Evolutionary conservation across 352 stramenopile genomes (phyloP).

Genomic region (Globisporangium heterothallicum): DNA sequence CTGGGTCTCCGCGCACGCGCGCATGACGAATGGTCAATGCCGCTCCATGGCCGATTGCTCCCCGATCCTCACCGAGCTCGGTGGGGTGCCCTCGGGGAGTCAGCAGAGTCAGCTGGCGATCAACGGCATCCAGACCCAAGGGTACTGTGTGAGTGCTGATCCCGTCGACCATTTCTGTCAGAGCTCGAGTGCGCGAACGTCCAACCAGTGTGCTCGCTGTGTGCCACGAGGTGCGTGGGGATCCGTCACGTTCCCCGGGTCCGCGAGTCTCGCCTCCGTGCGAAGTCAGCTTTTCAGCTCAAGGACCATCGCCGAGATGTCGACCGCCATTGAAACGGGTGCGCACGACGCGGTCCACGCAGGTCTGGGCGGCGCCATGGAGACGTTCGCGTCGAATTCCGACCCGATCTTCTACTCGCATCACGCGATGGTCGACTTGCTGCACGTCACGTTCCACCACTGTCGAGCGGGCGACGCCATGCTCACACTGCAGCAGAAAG

Average conservation of each 20-base stretch:
- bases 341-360: conserved; percentile 60
- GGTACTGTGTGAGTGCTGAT: conserved; percentile 28
- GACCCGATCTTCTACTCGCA: conserved; percentile 75
- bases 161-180: conserved; percentile 62
- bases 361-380: conserved; percentile 40
- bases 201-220: conserved; percentile 28
- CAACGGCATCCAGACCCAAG: conserved; percentile 32
- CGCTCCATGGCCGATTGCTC: conserved; percentile 40
- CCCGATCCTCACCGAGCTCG: conserved; percentile 31
- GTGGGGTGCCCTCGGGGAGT: conserved; percentile 17
- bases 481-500: conserved; percentile 46
- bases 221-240: conserved; percentile 50
- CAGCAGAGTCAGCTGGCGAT: conserved; percentile 28
- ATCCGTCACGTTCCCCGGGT: conserved; percentile 18
- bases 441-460: conserved; percentile 70
- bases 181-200: conserved; percentile 13
- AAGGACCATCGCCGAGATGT: conserved; percentile 52
- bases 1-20: conserved; percentile 50
- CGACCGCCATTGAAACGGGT: conserved; percentile 31
- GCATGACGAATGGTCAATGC: conserved; percentile 31
- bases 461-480: conserved; percentile 39
- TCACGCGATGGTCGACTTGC: conserved; percentile 56
- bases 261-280: conserved; percentile 37
- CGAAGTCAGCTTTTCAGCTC: conserved; percentile 41
- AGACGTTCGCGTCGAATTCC: conserved; percentile 35